Evolutionary conservation across 2,329 filamentous ascomycete species (phyloP), one percentile per base, ranked within the genome.

Genomic region (Ampelomyces quisqualis): DNA sequence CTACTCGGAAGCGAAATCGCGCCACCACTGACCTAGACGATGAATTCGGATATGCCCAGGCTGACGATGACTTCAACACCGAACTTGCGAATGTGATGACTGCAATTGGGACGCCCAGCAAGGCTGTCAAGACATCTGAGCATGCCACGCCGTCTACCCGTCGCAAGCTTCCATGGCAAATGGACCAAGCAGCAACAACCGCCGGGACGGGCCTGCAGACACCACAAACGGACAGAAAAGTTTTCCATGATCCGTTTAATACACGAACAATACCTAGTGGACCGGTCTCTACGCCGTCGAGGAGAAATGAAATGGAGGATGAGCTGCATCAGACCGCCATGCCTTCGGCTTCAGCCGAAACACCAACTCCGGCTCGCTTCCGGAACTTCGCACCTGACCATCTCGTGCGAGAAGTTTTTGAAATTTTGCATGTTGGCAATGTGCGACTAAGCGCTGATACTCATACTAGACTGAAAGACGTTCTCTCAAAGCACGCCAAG

Each of bases 401-500:
- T 29, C 34, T 68, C 1, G 49, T 55, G 2, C 45, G 35, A 5
- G 71, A 79, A 34, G 69, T 83, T 27, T 70, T 82, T 64, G 51
- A 56, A 1, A 56, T 83, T 4, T 71, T 85, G 1, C 63, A 64
- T 10, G 67, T 63, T 28, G 69, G 75, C 40, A 55, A 65, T 7
- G 48, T 82, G 11, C 66, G 70, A 11, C 36, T 67, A 4, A 22
- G 31, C 19, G 34, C 45, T 5, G 29, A 50, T 4, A 45, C 51
- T 4, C 43, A 53, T 11, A 45, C 26, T 1, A 46, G 45, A 3
- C 48, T 70, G n/a, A 53, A 24, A 13, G 40, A 28, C 6, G 32
- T 67, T 0, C 44, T 66, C 1, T 50, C 40, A 5, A 77, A 69
- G 30, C 75, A 86, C 49, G 77, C 79, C 11, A 67, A 82, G 36